Percentiles rank a stretch among this genome's conserved stretches.
Evolutionary conservation across 805 yeast genomes (phyloP).

Genomic region (Candida yuanshanica): DNA sequence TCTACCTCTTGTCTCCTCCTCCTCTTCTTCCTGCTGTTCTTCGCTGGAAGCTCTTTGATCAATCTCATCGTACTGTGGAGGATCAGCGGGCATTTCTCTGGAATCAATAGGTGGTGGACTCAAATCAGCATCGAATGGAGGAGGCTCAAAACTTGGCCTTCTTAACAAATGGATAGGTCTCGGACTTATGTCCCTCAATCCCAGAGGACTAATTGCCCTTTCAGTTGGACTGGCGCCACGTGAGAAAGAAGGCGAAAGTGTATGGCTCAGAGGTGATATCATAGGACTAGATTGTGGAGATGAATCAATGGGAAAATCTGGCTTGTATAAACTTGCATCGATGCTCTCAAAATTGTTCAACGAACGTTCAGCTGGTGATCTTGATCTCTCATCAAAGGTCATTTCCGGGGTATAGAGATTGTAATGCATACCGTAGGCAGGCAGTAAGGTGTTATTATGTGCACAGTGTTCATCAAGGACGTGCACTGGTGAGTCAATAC

Average conservation of each 20-base stretch:
- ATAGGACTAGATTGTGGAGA: conserved; percentile 51
- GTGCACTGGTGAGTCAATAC: conserved; percentile 92
- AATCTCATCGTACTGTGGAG: conserved; percentile 31
- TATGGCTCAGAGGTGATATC: conserved; percentile 26
- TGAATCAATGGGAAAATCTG: conserved; percentile 33
- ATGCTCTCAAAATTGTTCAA: neutral
- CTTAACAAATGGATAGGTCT: conserved; percentile 52
- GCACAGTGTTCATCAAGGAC: conserved; percentile 71
- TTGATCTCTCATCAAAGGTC: conserved; percentile 17
- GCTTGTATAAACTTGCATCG: neutral
- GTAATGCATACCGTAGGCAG: conserved; percentile 52
- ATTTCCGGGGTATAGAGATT: conserved; percentile 36
- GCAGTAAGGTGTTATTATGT: conserved; percentile 72
- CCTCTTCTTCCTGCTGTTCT: neutral
- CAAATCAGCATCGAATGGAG: conserved; percentile 48
- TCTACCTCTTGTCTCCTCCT: neutral
- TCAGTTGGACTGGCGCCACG: conserved; percentile 24
- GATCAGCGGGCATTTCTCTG: conserved; percentile 23
- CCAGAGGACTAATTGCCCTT: conserved; percentile 39
- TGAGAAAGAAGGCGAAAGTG: conserved; percentile 29
- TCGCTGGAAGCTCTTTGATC: conserved; percentile 13
- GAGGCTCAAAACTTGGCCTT: conserved; percentile 55
- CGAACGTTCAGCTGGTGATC: conserved; percentile 14
- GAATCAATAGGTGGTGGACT: conserved; percentile 29
- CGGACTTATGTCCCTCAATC: conserved; percentile 43